phyloP scores from a whole-genome alignment of 495 filamentous ascomycete species.

The Beverwykella pulmonaria region DNA sequence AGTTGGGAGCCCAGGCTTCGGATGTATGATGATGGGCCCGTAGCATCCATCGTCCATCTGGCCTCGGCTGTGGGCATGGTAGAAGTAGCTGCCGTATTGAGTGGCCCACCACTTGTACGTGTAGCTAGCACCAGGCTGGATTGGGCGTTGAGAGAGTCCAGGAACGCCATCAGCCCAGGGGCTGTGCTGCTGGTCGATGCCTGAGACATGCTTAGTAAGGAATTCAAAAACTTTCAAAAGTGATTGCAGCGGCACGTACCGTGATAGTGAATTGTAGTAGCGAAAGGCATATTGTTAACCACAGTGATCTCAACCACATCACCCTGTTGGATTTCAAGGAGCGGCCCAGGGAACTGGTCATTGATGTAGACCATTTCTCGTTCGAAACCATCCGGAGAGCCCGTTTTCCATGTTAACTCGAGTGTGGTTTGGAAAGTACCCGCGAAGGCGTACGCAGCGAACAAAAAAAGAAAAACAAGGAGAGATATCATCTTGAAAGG shows the following conservation, averaged over 20 bases:
- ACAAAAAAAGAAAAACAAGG: neutral
- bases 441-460: conserved; percentile 11
- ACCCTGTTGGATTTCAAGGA: conserved; percentile 35
- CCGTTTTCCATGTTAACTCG: conserved; percentile 22
- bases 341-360: conserved; percentile 27
- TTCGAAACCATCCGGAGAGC: conserved; percentile 23
- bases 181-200: conserved; percentile 48
- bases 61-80: conserved; percentile 56
- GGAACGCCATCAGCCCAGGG: conserved; percentile 58
- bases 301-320: conserved; percentile 41
- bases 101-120: conserved; percentile 54
- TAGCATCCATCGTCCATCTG: conserved; percentile 58
- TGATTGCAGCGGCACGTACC: conserved; percentile 28
- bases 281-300: conserved; percentile 39
- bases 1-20: conserved; percentile 5
- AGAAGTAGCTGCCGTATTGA: conserved; percentile 57
- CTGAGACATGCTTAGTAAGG: conserved; percentile 2
- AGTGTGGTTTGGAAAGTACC: conserved; percentile 3
- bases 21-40: conserved; percentile 54
- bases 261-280: conserved; percentile 48
- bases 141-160: conserved; percentile 51
- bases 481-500: conserved; percentile 8
- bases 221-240: neutral
- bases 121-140: conserved; percentile 51
- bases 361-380: conserved; percentile 31